Percentiles rank a stretch among this genome's conserved stretches.
phyloP scores from a whole-genome alignment of 805 yeast genomes.

The Candida chilensis region DNA sequence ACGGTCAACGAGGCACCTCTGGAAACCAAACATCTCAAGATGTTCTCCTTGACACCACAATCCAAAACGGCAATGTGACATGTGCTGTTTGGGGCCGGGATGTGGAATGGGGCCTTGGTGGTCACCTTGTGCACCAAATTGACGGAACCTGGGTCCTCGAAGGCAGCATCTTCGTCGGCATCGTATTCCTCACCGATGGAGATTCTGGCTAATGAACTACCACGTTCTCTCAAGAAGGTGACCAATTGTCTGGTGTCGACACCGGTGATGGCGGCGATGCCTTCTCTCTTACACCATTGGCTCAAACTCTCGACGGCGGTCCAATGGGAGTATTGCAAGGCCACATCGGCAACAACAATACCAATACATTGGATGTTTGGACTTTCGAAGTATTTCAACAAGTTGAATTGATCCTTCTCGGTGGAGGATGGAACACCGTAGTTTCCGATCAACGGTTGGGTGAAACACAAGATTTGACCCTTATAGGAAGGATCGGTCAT shows the following conservation, averaged over 20 bases:
- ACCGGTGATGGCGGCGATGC: slow-evolving; percentile 93
- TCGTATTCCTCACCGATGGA: slow-evolving; percentile 87
- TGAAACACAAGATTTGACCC: slow-evolving; percentile 94
- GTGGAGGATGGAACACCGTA: slow-evolving; percentile 93
- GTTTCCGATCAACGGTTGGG: slow-evolving; percentile 96
- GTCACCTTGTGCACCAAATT: slow-evolving; percentile 91
- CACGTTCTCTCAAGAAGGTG: slow-evolving; percentile 88
- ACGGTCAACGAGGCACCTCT: slow-evolving; percentile 97
- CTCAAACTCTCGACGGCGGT: slow-evolving; percentile 94
- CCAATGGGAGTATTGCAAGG: slow-evolving; percentile 97
- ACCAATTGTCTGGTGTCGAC: slow-evolving; percentile 96
- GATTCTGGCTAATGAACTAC: slow-evolving; percentile 87
- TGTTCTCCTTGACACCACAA: slow-evolving; percentile 98
- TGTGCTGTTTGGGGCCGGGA: slow-evolving; percentile 50
- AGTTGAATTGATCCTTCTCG: slow-evolving; percentile 72
- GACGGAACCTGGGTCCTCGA: slow-evolving; percentile 81
- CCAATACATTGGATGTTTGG: slow-evolving; percentile 92
- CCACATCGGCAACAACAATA: slow-evolving; percentile 92
- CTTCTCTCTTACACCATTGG: slow-evolving; percentile 95
- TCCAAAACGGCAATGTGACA: slow-evolving; percentile 89
- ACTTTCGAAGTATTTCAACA: slow-evolving; percentile 86
- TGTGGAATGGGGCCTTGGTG: slow-evolving; percentile 91
- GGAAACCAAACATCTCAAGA: slow-evolving; percentile 83
- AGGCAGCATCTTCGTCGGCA: slow-evolving; percentile 87
- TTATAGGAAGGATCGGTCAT: slow-evolving; percentile 98